Conservation (phyloP, 371 early-diverging fungal genomes). For the Batkoa obscura region DNA sequence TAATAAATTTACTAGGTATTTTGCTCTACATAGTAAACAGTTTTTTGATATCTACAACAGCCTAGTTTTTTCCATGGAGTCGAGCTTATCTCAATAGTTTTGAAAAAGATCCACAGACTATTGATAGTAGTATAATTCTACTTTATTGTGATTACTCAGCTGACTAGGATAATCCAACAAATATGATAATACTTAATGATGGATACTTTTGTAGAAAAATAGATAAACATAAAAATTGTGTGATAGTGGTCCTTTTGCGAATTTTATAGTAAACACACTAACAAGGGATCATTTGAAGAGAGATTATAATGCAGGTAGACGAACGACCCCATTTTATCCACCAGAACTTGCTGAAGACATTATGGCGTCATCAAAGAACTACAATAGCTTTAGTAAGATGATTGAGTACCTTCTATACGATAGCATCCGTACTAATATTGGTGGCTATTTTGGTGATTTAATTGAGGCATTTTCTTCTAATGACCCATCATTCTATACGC, state of each 20-base stretch:
- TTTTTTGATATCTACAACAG: neutral
- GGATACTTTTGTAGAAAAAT: slow-evolving; percentile 10
- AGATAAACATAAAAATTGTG: neutral
- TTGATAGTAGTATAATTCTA: slow-evolving; percentile 17
- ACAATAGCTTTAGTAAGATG: neutral
- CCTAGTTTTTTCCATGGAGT: slow-evolving; percentile 20
- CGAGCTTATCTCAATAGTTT: slow-evolving; percentile 12
- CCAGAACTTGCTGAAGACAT: slow-evolving; percentile 1
- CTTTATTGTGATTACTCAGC: slow-evolving; percentile 32
- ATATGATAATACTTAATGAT: slow-evolving; percentile 6
- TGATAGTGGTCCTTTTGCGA: neutral
- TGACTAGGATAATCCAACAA: slow-evolving; percentile 9
- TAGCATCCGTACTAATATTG: neutral
- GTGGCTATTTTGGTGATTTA: slow-evolving; percentile 6
- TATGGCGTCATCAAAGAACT: neutral
- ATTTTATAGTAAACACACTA: neutral
- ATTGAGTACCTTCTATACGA: slow-evolving; percentile 3
- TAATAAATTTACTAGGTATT: no score
- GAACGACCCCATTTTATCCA: neutral
- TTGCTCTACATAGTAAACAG: no score
- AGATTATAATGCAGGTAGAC: neutral
- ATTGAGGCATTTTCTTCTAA: neutral
- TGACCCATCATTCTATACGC: slow-evolving; percentile 1
- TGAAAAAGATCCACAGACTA: slow-evolving; percentile 12
- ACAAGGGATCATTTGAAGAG: neutral